Base-by-base conservation (phyloP, 352 stramenopile species). In the Achlya hypogyna region DNA sequence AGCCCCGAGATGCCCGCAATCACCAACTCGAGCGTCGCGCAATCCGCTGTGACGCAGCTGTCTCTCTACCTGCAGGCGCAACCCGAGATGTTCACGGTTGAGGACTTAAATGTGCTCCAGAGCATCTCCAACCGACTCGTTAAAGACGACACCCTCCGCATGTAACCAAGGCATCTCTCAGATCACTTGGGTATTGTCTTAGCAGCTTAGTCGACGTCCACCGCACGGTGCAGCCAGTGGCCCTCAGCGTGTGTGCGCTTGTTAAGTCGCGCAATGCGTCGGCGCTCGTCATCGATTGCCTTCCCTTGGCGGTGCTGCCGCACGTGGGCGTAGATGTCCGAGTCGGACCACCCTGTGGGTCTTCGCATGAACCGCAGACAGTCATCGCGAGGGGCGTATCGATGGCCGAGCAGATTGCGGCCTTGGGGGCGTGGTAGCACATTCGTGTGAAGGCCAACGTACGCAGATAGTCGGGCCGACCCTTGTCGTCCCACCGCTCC, bases 101-200 rank as follows among this genome's bases (percentile, higher is more conserved):
- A 56, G 1, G 49, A 56, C 31, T 20, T 56, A 10, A 56, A 56
- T 20, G 25, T 56, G 25, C 49, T 56, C 2, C 49, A 56, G 31
- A 56, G 49, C 31, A 56, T 56, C 25, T 56, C 49, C 25, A 56
- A 56, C 31, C 49, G 49, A 12, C n/a, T 56, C 10, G 49, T 56
- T n/a, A 56, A 56, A 56, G 49, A 56, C 31, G 49, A 56, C 25
- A 16, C 49, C 8, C 25, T 56, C 31, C 49, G 49, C 31, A 35
- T 56, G 49, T 56, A 56, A 56, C 25, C 31, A 9, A 10, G 14
- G 8, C 4, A 10, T 56, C 25, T 27, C 4, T 56, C 25, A 56
- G 2, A 8, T 56, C 2, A 20, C 49, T 12, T 56, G 25, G 2
- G 31, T 31, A 56, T 10, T 56, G 38, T 3, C 38, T 45, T 9